Evolutionary conservation across 1,284 basidiomycete genomes (phyloP).

Genomic region (Melampsora larici-populina): DNA sequence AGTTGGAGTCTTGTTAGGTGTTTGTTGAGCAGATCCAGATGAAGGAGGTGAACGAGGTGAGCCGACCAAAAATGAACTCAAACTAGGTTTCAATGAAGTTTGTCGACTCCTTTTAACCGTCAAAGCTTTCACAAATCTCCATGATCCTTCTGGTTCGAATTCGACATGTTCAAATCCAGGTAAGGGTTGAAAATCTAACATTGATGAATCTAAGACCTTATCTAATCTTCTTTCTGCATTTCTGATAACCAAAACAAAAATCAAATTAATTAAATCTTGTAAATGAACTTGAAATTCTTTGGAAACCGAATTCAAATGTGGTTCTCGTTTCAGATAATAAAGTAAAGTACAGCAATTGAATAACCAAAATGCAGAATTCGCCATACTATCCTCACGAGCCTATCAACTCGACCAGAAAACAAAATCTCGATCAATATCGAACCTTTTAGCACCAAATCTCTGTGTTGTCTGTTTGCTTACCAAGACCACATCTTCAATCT

Average conservation of each 20-base stretch:
- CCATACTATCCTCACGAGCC: conserved; percentile 77
- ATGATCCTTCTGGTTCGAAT: conserved; percentile 87
- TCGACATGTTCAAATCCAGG: conserved; percentile 74
- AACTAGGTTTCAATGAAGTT: conserved; percentile 54
- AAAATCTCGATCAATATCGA: conserved; percentile 30
- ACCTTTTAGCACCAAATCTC: conserved; percentile 12
- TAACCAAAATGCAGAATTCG: conserved; percentile 86
- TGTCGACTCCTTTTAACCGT: conserved; percentile 59
- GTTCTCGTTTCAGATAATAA: conserved; percentile 80
- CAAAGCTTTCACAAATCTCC: conserved; percentile 71
- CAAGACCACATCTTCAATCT: conserved; percentile 86
- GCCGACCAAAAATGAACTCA: conserved; percentile 51
- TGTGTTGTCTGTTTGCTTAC: conserved; percentile 59
- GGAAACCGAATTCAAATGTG: conserved; percentile 45
- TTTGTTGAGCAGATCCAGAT: conserved; percentile 43
- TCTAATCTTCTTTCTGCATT: conserved; percentile 86
- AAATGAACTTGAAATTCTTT: conserved; percentile 52
- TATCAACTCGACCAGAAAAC: conserved; percentile 52
- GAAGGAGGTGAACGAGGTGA: conserved; percentile 40
- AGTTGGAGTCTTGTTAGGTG: conserved; percentile 39
- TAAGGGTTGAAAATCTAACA: conserved; percentile 78
- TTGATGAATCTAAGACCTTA: conserved; percentile 71
- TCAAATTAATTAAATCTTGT: conserved; percentile 86
- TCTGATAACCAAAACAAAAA: conserved; percentile 93
- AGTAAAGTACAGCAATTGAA: conserved; percentile 85